Evolutionary conservation across 2,329 filamentous ascomycete species (phyloP).

Genomic region (Cytospora chrysosperma): DNA sequence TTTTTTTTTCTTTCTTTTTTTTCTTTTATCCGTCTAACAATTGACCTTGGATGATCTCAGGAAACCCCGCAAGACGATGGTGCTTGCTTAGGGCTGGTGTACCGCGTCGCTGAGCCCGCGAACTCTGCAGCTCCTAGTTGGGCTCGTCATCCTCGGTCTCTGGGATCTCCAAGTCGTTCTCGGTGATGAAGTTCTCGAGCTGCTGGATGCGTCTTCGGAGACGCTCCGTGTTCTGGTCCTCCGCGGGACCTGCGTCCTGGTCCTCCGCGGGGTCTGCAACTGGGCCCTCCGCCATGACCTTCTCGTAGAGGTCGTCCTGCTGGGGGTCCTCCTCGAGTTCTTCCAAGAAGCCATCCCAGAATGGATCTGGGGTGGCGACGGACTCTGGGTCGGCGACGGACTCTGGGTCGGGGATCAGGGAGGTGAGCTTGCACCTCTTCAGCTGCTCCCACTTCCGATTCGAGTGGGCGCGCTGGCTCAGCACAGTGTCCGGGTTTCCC

Average conservation of each 20-base stretch:
- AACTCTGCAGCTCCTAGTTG: too few species aligned
- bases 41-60: too few species aligned
- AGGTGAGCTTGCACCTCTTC: neutral
- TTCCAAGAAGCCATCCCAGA: constrained; percentile 10
- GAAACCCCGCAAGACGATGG: too few species aligned
- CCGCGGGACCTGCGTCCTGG: too few species aligned
- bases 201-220: too few species aligned
- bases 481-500: neutral
- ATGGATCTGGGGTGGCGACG: neutral
- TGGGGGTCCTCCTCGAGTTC: constrained; percentile 21
- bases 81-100: too few species aligned
- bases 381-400: too few species aligned
- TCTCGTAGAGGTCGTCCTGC: neutral
- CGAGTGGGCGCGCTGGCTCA: too few species aligned
- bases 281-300: neutral
- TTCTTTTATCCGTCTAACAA: too few species aligned
- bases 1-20: too few species aligned
- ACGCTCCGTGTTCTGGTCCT: too few species aligned
- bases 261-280: neutral
- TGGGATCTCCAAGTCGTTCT: neutral
- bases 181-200: neutral
- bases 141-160: neutral
- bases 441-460: neutral
- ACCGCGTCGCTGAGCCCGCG: too few species aligned
- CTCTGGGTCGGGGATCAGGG: neutral